phyloP scores from a whole-genome alignment of 176 grass and related monocot genomes.

The Chrysopogon serrulatus region DNA sequence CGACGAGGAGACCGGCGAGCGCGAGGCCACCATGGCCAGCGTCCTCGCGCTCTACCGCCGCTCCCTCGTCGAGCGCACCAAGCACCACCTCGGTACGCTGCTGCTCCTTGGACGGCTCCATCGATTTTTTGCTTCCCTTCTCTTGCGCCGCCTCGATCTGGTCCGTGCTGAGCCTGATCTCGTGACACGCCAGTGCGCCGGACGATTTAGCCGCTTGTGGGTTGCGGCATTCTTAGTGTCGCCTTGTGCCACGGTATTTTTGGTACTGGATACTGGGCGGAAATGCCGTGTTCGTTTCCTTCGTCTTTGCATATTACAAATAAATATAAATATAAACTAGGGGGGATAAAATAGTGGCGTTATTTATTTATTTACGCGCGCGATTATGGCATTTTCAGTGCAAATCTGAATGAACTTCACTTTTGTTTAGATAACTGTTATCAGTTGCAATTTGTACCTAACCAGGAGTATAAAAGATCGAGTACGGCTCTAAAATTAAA shows the following conservation, averaged over 20 bases:
- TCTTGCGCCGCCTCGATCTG: neutral
- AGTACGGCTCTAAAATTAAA: neutral
- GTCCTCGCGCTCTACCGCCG: slow-evolving; percentile 72
- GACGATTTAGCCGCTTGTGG: neutral
- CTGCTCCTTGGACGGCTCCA: neutral
- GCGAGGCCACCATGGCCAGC: slow-evolving; percentile 79
- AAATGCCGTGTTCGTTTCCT: neutral
- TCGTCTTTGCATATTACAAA: neutral
- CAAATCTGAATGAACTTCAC: neutral
- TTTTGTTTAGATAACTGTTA: too few relatives aligned
- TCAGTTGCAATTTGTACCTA: too few relatives aligned
- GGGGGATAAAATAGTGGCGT: too few relatives aligned
- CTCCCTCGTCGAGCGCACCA: slow-evolving; percentile 72
- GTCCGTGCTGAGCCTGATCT: neutral
- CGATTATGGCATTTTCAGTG: neutral
- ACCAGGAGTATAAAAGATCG: too few relatives aligned
- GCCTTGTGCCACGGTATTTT: neutral
- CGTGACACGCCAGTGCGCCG: neutral
- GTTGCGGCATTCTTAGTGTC: neutral
- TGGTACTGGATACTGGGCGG: neutral
- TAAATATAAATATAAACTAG: neutral
- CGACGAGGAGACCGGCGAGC: slow-evolving; percentile 75
- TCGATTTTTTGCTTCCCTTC: neutral
- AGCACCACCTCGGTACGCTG: slow-evolving; percentile 72
- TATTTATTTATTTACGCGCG: neutral